Percentiles rank a stretch among this genome's conserved stretches.
phyloP scores from a whole-genome alignment of 768 basidiomycete genomes.

The Tulasnella sp. region DNA sequence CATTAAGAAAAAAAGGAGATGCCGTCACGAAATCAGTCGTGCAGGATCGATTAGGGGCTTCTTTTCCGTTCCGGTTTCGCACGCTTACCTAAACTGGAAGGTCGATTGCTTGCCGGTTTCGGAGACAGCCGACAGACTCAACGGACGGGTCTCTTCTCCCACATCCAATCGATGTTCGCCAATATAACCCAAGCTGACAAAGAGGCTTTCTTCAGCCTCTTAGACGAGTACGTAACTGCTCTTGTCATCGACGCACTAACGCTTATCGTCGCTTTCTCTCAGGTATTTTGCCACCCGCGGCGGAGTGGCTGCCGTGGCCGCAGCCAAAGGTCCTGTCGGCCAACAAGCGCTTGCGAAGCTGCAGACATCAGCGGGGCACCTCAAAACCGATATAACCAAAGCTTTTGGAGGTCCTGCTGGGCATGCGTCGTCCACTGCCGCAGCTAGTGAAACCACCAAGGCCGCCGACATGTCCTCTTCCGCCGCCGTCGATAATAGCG shows the following conservation, averaged over 20 bases:
- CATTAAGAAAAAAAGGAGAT: neutral
- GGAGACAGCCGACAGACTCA: neutral
- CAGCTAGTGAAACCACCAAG: neutral
- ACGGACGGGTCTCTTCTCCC: neutral
- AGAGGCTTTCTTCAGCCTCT: conserved; percentile 66
- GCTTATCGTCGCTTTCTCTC: conserved; percentile 7
- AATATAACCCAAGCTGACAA: conserved; percentile 58
- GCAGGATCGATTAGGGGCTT: neutral
- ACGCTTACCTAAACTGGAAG: neutral
- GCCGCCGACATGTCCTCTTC: neutral
- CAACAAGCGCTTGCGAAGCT: neutral
- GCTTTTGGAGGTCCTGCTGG: neutral
- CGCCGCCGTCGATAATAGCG: neutral
- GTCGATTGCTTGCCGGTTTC: neutral
- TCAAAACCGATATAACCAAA: neutral
- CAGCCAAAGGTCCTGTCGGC: conserved; percentile 7
- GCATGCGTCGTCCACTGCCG: neutral
- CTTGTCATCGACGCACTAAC: neutral
- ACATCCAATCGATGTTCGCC: conserved; percentile 57
- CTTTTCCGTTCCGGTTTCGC: neutral
- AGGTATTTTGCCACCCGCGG: conserved; percentile 62
- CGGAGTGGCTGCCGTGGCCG: conserved; percentile 5
- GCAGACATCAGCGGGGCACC: neutral
- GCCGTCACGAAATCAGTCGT: neutral
- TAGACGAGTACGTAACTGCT: conserved; percentile 51